These are phyloP conservation scores for Bryopsis sp. DNA, from an alignment of 139 green algal genomes.

Conservation along the genomic window DNA sequence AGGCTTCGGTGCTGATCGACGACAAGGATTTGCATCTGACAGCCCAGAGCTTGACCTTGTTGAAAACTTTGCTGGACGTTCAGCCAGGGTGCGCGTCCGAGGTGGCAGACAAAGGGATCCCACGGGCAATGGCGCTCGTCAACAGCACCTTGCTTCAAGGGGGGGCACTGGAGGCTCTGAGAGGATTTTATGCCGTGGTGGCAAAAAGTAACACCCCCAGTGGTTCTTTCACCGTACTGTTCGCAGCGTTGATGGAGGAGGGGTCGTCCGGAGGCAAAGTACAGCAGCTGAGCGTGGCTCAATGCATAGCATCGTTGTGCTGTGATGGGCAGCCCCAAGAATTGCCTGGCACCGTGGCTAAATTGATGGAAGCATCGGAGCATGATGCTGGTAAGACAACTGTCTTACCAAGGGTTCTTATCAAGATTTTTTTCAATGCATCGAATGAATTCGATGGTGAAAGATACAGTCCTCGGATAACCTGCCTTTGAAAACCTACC, in stretches of 20 bases:
- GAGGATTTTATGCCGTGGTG: constrained; percentile 35
- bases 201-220: too few relatives aligned
- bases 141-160: constrained; percentile 74
- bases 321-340: constrained; percentile 11
- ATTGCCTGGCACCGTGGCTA: constrained; percentile 19
- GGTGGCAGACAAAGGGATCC: constrained; percentile 25
- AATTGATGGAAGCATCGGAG: constrained; percentile 17
- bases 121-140: constrained; percentile 56
- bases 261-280: not conserved
- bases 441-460: too few relatives aligned
- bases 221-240: constrained; percentile 11
- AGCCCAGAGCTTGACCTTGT: constrained; percentile 52
- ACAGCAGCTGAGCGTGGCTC: constrained; percentile 5
- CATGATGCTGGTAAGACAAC: too few relatives aligned
- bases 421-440: too few relatives aligned
- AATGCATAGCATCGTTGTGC: constrained; percentile 6
- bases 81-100: constrained; percentile 24
- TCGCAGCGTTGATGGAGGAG: constrained; percentile 6
- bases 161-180: constrained; percentile 45
- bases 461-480: too few relatives aligned
- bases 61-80: constrained; percentile 41
- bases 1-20: constrained; percentile 46
- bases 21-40: constrained; percentile 76
- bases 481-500: too few relatives aligned
- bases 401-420: too few relatives aligned